phyloP scores from a whole-genome alignment of 225 moss, liverwort and hornwort species.

The Sphagnum contortum region DNA sequence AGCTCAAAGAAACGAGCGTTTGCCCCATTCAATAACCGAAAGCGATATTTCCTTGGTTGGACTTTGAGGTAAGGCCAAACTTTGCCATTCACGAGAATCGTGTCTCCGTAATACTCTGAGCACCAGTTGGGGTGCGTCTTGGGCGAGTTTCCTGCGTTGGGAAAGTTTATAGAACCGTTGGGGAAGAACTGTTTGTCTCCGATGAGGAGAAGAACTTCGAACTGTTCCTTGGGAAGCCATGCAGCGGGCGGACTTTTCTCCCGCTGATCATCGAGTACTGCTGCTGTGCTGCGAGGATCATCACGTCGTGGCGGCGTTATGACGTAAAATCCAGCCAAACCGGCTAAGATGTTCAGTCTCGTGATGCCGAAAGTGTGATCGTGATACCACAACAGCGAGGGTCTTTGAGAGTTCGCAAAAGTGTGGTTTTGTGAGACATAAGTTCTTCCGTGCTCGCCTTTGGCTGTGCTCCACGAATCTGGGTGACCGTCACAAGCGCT shows the following conservation, averaged over 20 bases:
- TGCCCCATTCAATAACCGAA: constrained; percentile 31
- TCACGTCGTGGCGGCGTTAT: neutral
- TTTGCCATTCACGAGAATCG: constrained; percentile 9
- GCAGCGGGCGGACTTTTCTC: constrained; percentile 7
- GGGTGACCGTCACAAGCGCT: constrained; percentile 57
- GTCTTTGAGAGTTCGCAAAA: constrained; percentile 36
- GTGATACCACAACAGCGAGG: constrained; percentile 70
- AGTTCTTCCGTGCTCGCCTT: constrained; percentile 30
- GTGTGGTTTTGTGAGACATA: constrained; percentile 36
- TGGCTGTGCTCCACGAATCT: constrained; percentile 57
- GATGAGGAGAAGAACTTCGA: constrained; percentile 26
- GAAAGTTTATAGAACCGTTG: constrained; percentile 17
- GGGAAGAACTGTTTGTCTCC: constrained; percentile 21
- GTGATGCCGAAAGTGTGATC: constrained; percentile 65
- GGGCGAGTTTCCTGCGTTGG: constrained; percentile 4
- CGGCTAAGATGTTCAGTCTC: constrained; percentile 44
- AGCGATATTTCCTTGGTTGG: constrained; percentile 3
- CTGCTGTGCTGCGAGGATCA: too few relatives aligned
- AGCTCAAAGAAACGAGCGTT: constrained; percentile 37
- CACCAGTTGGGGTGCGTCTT: constrained; percentile 4
- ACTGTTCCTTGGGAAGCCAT: constrained; percentile 9
- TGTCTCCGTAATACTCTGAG: constrained; percentile 9
- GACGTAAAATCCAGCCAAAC: constrained; percentile 34
- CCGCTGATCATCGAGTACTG: constrained; percentile 2
- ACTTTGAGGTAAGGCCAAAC: constrained; percentile 8